Base-by-base conservation (phyloP, 768 basidiomycete species). In the Rhizopogon vulgaris region DNA sequence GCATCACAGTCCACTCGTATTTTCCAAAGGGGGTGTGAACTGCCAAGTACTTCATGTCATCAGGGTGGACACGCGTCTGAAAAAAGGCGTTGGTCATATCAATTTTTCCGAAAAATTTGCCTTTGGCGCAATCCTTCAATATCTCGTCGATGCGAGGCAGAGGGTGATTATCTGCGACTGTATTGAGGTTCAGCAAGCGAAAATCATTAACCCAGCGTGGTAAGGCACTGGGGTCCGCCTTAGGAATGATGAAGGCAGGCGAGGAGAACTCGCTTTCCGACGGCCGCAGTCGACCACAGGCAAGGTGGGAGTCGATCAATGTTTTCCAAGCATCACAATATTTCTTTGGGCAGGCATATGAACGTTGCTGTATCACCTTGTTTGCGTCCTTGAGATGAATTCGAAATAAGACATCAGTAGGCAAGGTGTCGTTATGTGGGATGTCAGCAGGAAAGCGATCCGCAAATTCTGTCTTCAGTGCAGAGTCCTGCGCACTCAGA, bases 1-100 rank as follows among this genome's bases (percentile, higher is more conserved):
- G 57, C 58, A 60, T 60, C 0, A 56, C 57, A 0, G 41, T 48
- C 54, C 69, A 78, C 42, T 79, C 73, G 51, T 68, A 77, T 0
- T 63, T 51, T 0, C 77, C 72, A 22, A 69, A 69, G 0, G 68
- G 73, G 0, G 72, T 78, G 0, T 55, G 55, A 1, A 77, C 70
- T 0, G 72, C 74, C 0, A 73, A 75, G 18, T 64, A 61, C 0
- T 55, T 38, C 0, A 72, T 55, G 18, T 70, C 54, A 2, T 69
- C 65, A 0, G 56, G 60, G n/a, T 69, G 60, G 0, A 71, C 54
- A 0, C 60, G 47, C 0, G 65, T 73, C 50, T 75, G 74, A 45
- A 72, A 74, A 41, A 74, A 76, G 0, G 68, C 60, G 32, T 73
- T 66, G n/a, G 69, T 71, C 67, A 74, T 73, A 41, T 77, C 69